Evolutionary conservation across 179 eudicot genomes (phyloP).

Genomic region (Camellia oleifera): DNA sequence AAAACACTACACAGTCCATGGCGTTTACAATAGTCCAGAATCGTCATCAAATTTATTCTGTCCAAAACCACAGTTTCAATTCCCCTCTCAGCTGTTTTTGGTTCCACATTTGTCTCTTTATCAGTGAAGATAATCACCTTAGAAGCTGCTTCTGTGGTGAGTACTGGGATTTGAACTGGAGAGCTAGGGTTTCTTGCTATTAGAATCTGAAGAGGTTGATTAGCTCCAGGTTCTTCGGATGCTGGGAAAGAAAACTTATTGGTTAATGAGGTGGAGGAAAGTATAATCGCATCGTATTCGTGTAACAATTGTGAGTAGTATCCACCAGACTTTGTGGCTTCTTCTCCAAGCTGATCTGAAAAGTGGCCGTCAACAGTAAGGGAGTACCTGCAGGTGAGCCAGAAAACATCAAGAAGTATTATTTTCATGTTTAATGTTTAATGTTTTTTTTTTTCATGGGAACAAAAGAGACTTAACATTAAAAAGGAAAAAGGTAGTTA

Average conservation of each 20-base stretch:
- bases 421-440: neutral
- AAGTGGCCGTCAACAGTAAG: constrained; percentile 58
- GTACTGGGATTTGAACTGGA: constrained; percentile 34
- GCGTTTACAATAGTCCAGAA: constrained; percentile 62
- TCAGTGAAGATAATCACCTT: constrained; percentile 55
- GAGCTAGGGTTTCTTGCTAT: constrained; percentile 43
- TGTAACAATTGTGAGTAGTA: constrained; percentile 81
- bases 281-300: constrained; percentile 77
- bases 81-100: constrained; percentile 45
- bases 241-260: constrained; percentile 33
- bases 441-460: no score
- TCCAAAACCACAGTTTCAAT: constrained; percentile 59
- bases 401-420: neutral
- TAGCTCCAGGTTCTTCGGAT: constrained; percentile 77
- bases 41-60: constrained; percentile 41
- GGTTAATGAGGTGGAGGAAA: constrained; percentile 35
- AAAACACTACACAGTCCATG: constrained; percentile 72
- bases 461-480: no score
- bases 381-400: constrained; percentile 59
- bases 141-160: constrained; percentile 27
- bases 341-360: constrained; percentile 55
- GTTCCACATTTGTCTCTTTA: constrained; percentile 32
- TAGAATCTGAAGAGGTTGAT: constrained; percentile 70
- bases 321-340: constrained; percentile 54
- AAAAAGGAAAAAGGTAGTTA: no score